Base-by-base conservation (phyloP, 306 rosid genomes). In the Vigna nakashimae region DNA sequence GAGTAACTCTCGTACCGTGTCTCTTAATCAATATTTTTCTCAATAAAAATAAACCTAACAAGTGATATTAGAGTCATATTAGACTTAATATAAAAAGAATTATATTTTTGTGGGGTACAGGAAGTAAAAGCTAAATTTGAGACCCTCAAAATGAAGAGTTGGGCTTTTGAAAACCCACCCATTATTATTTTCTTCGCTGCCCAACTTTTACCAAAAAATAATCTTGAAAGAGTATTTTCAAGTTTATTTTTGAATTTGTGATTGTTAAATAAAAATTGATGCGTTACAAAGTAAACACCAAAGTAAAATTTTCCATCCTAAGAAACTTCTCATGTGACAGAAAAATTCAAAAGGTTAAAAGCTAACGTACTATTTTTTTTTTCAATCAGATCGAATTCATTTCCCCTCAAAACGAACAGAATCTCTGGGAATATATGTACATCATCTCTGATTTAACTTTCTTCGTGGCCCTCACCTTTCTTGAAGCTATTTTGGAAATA, bases 401-500 rank as follows among this genome's bases (percentile, higher is more conserved):
- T 26, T 24, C 16, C 65, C 66, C 4, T 60, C 12, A 15, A 60
- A 30, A 6, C 1, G 34, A 1, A 30, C 43, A 28, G 14, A 60
- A 30, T 60, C 30, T 43, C 17, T 43, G 2, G 46, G 45, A 65
- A 65, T 14, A 22, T 38, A 65, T 51, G 64, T 9, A 50, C 8
- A 53, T 64, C 12, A 58, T 60, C 34, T 67, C 30, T 43, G 38
- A 40, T 67, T 7, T 52, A 66, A 4, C 7, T 12, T 2, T 49
- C 49, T 69, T 32, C 12, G 32, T 34, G 53, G 34, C 57, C 67
- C 48, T 16, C 57, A 16, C 30, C n/a, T 7, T 2, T 46, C 69
- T 49, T 60, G 64, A 48, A 70, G 34, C 10, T 51, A 14, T 51
- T 69, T 46, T 65, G 60, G 69, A 49, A 32, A 79, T 36, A 22